These are phyloP conservation scores for Patellaria atrata DNA, from an alignment of 495 filamentous ascomycete genomes.

Conservation along the genomic window DNA sequence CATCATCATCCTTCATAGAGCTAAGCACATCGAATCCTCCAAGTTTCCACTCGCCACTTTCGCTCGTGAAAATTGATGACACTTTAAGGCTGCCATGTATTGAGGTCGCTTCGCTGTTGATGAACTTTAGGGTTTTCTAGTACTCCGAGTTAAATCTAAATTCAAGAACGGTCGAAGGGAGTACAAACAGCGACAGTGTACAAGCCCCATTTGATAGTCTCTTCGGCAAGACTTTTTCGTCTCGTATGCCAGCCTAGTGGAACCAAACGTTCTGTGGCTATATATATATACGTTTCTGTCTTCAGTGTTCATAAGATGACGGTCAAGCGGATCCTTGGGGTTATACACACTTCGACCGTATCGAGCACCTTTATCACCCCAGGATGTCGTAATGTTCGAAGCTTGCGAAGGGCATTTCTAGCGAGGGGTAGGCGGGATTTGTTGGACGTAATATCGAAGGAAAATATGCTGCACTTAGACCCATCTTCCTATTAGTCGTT, in stretches of 20 bases:
- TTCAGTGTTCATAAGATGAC: slow-evolving; percentile 26
- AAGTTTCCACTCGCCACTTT: slow-evolving; percentile 96
- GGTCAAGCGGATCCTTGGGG: not conserved
- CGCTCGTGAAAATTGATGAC: slow-evolving; percentile 76
- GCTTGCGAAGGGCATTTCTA: slow-evolving; percentile 81
- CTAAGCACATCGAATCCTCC: slow-evolving; percentile 88
- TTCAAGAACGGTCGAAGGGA: not conserved
- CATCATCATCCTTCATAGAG: slow-evolving; percentile 88
- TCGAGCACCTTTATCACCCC: slow-evolving; percentile 88
- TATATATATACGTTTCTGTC: slow-evolving; percentile 88
- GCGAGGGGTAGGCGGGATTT: slow-evolving; percentile 70
- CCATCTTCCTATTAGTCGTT: slow-evolving; percentile 93
- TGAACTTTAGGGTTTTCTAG: slow-evolving; percentile 83
- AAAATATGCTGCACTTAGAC: slow-evolving; percentile 88
- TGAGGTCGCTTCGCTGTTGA: slow-evolving; percentile 83
- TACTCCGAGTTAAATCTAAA: not conserved
- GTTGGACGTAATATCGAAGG: slow-evolving; percentile 73
- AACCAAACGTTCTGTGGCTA: slow-evolving; percentile 78
- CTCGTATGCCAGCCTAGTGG: slow-evolving; percentile 79
- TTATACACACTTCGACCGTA: slow-evolving; percentile 63
- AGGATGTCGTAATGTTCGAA: slow-evolving; percentile 81
- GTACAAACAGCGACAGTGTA: slow-evolving; percentile 61
- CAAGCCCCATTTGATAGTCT: slow-evolving; percentile 92
- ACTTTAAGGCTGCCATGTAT: slow-evolving; percentile 76
- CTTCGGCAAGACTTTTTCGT: slow-evolving; percentile 65